Evolutionary conservation across 768 basidiomycete genomes (phyloP).

Genomic region (Rhizopogon vesiculosus): DNA sequence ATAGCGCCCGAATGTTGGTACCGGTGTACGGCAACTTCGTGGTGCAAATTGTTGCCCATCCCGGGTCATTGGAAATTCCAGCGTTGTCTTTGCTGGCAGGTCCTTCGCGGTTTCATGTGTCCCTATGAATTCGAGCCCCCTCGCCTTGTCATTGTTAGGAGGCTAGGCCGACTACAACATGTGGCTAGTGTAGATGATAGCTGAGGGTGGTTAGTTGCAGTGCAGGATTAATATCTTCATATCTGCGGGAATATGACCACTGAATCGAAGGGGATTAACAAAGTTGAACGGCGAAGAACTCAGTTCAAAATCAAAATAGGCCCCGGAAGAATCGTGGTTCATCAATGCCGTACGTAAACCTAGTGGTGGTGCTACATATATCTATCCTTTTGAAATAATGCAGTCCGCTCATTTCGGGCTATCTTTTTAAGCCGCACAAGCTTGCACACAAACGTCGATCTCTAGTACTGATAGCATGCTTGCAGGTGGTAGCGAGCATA

Average conservation of each 20-base stretch:
- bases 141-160: too few relatives aligned
- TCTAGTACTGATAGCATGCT: conserved; percentile 22
- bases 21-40: not conserved
- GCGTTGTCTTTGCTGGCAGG: conserved; percentile 2
- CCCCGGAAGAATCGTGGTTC: conserved; percentile 9
- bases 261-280: conserved; percentile 1
- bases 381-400: conserved; percentile 6
- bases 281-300: conserved; percentile 5
- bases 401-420: conserved; percentile 12
- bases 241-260: conserved; percentile 2
- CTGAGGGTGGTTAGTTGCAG: not conserved
- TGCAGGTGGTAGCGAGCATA: not conserved
- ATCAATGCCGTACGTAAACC: conserved; percentile 11
- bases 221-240: not conserved
- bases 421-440: conserved; percentile 5
- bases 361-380: conserved; percentile 3
- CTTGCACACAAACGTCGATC: conserved; percentile 16
- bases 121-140: not conserved
- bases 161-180: too few relatives aligned
- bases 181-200: too few relatives aligned
- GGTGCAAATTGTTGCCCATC: not conserved
- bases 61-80: conserved; percentile 1
- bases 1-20: not conserved
- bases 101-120: not conserved
- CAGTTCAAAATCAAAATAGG: conserved; percentile 7